A percentile compares a stretch with the other conserved stretches of the same genome.
These are phyloP conservation scores for Panicum miliaceum DNA, from an alignment of 176 grass and related monocot species.

Conservation along the genomic window DNA sequence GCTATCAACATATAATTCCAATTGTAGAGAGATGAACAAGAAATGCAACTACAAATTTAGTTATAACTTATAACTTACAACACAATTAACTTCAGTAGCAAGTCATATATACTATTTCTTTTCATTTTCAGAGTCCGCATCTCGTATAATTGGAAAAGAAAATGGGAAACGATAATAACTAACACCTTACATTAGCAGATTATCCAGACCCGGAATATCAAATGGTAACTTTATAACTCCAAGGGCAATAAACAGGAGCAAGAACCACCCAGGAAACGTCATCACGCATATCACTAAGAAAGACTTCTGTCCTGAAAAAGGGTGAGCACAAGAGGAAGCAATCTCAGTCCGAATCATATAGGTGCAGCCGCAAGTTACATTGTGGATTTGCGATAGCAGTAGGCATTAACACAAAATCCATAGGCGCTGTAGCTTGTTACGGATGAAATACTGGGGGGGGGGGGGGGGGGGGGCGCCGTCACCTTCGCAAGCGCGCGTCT, in stretches of 20 bases:
- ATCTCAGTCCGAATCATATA: constrained; percentile 25
- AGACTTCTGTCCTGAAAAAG: constrained; percentile 68
- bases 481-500: constrained; percentile 61
- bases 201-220: constrained; percentile 71
- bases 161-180: neutral
- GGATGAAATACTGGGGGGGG: too few relatives aligned
- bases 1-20: constrained; percentile 18
- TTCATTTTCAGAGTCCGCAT: constrained; percentile 7
- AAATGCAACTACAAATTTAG: neutral
- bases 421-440: too few relatives aligned
- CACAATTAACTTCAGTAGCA: constrained; percentile 13
- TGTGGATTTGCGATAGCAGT: too few relatives aligned
- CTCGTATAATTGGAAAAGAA: neutral
- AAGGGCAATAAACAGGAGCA: constrained; percentile 66
- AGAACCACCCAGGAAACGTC: constrained; percentile 76
- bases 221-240: constrained; percentile 83
- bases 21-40: neutral
- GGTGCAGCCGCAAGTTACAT: too few relatives aligned
- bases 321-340: constrained; percentile 3
- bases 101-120: constrained; percentile 31
- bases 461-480: neutral
- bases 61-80: constrained; percentile 29
- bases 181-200: constrained; percentile 66
- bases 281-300: constrained; percentile 69
- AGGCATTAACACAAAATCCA: too few relatives aligned